Evolutionary conservation across 495 filamentous ascomycete species (phyloP).

Genomic region (Talaromyces adpressus): DNA sequence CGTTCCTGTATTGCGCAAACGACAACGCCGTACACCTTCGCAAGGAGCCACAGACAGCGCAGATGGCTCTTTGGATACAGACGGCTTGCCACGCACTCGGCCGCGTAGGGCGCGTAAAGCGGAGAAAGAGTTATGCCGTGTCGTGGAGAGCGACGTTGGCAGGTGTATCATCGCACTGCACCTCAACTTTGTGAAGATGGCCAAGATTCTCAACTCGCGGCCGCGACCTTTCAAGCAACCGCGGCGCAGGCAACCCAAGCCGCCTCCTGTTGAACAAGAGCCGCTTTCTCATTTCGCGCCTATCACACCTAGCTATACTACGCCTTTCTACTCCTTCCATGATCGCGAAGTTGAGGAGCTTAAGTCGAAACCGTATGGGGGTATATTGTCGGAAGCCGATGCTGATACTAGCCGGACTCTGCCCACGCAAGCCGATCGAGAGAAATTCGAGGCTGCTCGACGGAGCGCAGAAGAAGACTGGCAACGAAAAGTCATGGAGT

Average conservation of each 20-base stretch:
- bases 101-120: slow-evolving; percentile 28
- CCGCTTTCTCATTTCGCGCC: slow-evolving; percentile 40
- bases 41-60: slow-evolving; percentile 16
- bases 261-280: slow-evolving; percentile 24
- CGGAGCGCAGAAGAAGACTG: slow-evolving; percentile 87
- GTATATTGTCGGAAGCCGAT: slow-evolving; percentile 81
- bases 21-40: slow-evolving; percentile 30
- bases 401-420: slow-evolving; percentile 86
- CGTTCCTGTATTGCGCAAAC: slow-evolving; percentile 36
- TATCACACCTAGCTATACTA: slow-evolving; percentile 49
- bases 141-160: slow-evolving; percentile 27
- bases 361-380: slow-evolving; percentile 92
- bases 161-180: slow-evolving; percentile 54
- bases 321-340: slow-evolving; percentile 75
- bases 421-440: slow-evolving; percentile 69
- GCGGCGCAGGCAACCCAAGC: slow-evolving; percentile 31
- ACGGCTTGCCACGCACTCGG: slow-evolving; percentile 23
- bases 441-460: slow-evolving; percentile 79
- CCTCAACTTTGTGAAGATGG: slow-evolving; percentile 50
- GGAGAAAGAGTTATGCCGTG: slow-evolving; percentile 29
- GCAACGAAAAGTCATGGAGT: slow-evolving; percentile 53
- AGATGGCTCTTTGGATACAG: slow-evolving; percentile 15
- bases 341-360: slow-evolving; percentile 83
- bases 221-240: slow-evolving; percentile 23
- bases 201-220: slow-evolving; percentile 45